Evolutionary conservation across 345 rosid species (phyloP).

Genomic region (Theobroma cacao): DNA sequence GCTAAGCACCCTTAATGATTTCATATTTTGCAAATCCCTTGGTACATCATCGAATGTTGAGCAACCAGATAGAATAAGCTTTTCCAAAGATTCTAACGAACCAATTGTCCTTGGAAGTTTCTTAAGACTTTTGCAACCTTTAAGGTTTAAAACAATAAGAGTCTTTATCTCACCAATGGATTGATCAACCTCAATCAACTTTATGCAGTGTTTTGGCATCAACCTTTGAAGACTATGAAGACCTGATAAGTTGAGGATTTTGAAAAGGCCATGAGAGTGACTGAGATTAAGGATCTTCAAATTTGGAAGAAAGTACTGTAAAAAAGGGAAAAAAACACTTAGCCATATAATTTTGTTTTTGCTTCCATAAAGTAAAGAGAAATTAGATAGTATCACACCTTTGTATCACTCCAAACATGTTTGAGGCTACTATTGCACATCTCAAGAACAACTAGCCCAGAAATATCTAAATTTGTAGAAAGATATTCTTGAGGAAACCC

Average conservation of each 20-base stretch:
- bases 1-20: slow-evolving; percentile 12
- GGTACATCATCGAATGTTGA: slow-evolving; percentile 18
- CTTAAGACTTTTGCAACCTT: slow-evolving; percentile 24
- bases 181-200: not conserved
- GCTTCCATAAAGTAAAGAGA: not conserved
- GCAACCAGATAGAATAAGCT: slow-evolving; percentile 29
- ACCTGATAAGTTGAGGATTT: slow-evolving; percentile 22
- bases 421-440: too few species aligned
- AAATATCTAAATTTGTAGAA: too few species aligned
- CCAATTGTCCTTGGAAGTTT: slow-evolving; percentile 25
- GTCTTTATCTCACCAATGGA: slow-evolving; percentile 23
- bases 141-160: slow-evolving; percentile 12
- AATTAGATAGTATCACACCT: not conserved
- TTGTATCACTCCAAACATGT: too few species aligned
- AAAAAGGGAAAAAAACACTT: too few species aligned
- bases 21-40: slow-evolving; percentile 4
- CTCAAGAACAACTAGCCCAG: too few species aligned
- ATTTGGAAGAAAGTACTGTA: slow-evolving; percentile 11
- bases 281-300: slow-evolving; percentile 20
- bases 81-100: slow-evolving; percentile 16
- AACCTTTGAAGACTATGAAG: slow-evolving; percentile 26
- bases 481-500: too few species aligned
- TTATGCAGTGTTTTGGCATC: slow-evolving; percentile 25
- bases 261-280: slow-evolving; percentile 15
- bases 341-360: not conserved